phyloP scores from a whole-genome alignment of 768 basidiomycete species.

The Naganishia randhawae region DNA sequence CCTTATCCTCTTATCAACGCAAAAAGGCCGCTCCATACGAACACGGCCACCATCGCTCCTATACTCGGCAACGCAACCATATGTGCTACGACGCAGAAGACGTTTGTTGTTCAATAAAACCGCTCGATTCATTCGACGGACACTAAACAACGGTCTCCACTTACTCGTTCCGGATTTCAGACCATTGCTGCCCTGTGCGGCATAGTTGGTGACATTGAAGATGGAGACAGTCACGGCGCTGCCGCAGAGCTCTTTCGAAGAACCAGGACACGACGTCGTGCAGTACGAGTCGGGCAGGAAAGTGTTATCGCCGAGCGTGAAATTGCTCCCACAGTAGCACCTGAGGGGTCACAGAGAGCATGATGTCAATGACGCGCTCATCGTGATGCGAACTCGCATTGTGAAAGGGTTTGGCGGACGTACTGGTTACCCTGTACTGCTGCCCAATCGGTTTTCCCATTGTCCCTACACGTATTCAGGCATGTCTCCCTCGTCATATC shows the following conservation, averaged over 20 bases:
- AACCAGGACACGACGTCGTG: not conserved
- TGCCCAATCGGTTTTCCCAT: not conserved
- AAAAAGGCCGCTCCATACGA: not conserved
- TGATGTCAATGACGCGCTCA: no score
- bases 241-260: slow-evolving; percentile 10
- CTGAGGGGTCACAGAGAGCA: slow-evolving; percentile 17
- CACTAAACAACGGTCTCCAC: no score
- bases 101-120: not conserved
- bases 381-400: not conserved
- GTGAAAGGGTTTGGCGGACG: not conserved
- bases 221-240: not conserved
- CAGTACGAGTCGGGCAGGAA: slow-evolving; percentile 26
- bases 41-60: not conserved
- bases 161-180: not conserved
- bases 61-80: not conserved
- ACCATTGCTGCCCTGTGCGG: not conserved
- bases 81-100: no score
- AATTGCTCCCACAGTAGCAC: slow-evolving; percentile 25
- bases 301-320: slow-evolving; percentile 13
- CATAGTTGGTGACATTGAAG: slow-evolving; percentile 15
- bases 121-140: not conserved
- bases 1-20: not conserved
- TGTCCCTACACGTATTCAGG: not conserved
- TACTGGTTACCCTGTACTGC: slow-evolving; percentile 16
- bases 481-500: slow-evolving; percentile 18